Evolutionary conservation across 345 rosid genomes (phyloP).

Genomic region (Laguncularia racemosa): DNA sequence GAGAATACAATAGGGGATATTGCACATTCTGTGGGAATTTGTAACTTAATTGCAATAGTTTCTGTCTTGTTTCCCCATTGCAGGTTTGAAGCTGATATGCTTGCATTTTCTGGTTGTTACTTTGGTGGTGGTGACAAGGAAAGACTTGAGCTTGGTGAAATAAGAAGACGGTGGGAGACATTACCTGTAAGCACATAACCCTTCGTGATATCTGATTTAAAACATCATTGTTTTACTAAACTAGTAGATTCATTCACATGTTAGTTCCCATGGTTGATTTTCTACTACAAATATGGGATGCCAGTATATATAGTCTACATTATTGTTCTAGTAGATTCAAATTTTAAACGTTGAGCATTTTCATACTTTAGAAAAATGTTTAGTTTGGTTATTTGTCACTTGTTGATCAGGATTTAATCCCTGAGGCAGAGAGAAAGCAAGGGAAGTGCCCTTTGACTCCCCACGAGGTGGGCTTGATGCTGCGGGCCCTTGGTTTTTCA

Average conservation of each 20-base stretch:
- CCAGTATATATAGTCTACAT: no score
- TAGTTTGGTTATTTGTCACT: no score
- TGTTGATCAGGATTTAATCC: constrained; percentile 1
- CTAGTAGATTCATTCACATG: neutral
- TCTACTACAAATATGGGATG: no score
- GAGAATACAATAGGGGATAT: no score
- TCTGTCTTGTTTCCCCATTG: neutral
- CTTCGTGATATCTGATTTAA: constrained; percentile 7
- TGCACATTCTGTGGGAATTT: no score
- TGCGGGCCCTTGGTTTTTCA: constrained; percentile 92
- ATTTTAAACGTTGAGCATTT: no score
- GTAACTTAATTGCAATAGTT: no score
- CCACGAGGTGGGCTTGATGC: constrained; percentile 93
- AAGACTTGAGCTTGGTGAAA: constrained; percentile 69
- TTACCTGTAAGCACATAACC: constrained; percentile 59
- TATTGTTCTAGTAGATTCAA: no score
- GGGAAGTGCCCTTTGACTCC: constrained; percentile 98
- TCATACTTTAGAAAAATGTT: no score
- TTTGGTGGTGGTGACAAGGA: constrained; percentile 93
- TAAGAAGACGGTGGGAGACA: constrained; percentile 85
- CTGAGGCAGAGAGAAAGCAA: constrained; percentile 79
- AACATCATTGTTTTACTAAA: neutral
- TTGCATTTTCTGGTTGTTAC: constrained; percentile 92
- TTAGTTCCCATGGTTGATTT: no score
- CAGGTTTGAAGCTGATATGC: constrained; percentile 95